A percentile compares a stretch with the other conserved stretches of the same genome.
phyloP scores from a whole-genome alignment of 1,284 basidiomycete species.

The Sanghuangporus baumii region DNA sequence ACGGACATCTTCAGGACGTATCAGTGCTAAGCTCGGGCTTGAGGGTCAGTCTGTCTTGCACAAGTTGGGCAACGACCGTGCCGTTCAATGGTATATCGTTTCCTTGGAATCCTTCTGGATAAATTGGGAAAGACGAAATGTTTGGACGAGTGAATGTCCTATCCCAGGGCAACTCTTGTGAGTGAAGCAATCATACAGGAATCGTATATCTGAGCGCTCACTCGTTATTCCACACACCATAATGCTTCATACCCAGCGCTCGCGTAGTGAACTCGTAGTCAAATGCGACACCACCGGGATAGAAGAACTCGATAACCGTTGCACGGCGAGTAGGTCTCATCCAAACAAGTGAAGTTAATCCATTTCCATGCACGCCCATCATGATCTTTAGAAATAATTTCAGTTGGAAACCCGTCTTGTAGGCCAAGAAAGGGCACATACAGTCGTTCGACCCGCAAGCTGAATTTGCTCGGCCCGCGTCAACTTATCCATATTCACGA shows the following conservation, averaged over 20 bases:
- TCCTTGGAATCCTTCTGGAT: conserved; percentile 54
- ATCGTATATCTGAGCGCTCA: conserved; percentile 23
- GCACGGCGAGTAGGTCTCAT: conserved; percentile 74
- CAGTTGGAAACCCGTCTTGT: not conserved
- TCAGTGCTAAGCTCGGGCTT: not conserved
- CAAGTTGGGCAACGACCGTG: conserved; percentile 31
- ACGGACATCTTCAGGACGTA: too few species aligned
- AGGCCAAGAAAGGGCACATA: conserved; percentile 29
- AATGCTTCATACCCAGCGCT: conserved; percentile 79
- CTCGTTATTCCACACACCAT: conserved; percentile 73
- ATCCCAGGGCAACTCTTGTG: not conserved
- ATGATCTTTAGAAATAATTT: conserved; percentile 49
- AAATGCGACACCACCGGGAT: conserved; percentile 75
- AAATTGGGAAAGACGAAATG: conserved; percentile 38
- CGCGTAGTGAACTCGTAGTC: conserved; percentile 82
- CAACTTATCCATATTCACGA: conserved; percentile 78
- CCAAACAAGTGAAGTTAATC: conserved; percentile 78
- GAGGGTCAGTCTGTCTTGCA: conserved; percentile 28
- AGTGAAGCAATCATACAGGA: not conserved
- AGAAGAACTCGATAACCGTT: conserved; percentile 88
- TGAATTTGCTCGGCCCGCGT: conserved; percentile 71
- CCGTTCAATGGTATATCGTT: conserved; percentile 52
- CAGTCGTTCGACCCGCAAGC: conserved; percentile 76
- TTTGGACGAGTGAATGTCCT: conserved; percentile 45
- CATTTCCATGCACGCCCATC: conserved; percentile 87